Evolutionary conservation across 2,329 filamentous ascomycete species (phyloP).

Genomic region (Davidsoniella virescens): DNA sequence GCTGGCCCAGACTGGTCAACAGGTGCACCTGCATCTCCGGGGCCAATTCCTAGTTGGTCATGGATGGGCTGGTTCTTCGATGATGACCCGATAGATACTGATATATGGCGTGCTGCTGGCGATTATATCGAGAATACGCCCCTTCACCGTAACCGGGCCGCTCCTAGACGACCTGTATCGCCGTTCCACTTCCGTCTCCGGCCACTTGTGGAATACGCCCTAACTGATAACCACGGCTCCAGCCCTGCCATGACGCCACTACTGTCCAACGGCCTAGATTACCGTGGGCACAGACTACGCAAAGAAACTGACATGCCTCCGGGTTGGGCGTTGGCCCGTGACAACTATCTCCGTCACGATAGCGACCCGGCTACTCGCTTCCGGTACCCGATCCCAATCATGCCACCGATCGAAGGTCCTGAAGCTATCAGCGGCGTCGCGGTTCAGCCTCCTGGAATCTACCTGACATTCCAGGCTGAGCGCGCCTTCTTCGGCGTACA

Average conservation of each 20-base stretch:
- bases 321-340: conserved; percentile 23
- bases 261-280: conserved; percentile 23
- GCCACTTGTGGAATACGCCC: conserved; percentile 23
- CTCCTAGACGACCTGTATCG: conserved; percentile 22
- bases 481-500: conserved; percentile 26
- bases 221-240: conserved; percentile 23
- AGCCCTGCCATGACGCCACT: conserved; percentile 18
- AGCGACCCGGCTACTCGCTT: conserved; percentile 25
- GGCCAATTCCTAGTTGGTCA: conserved; percentile 29
- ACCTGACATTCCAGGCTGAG: conserved; percentile 26
- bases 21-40: conserved; percentile 17
- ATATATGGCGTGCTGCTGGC: conserved; percentile 26
- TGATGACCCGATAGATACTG: conserved; percentile 26
- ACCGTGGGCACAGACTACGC: conserved; percentile 24
- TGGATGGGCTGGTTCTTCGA: conserved; percentile 35
- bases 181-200: conserved; percentile 24
- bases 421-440: conserved; percentile 5
- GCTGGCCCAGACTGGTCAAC: neutral
- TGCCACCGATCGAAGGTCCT: conserved; percentile 1
- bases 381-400: conserved; percentile 27
- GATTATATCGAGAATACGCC: conserved; percentile 27
- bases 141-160: conserved; percentile 19
- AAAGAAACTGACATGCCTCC: conserved; percentile 21
- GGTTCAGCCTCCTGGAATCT: conserved; percentile 22
- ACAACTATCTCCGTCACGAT: conserved; percentile 24